Evolutionary conservation across 2,329 filamentous ascomycete species (phyloP).

Genomic region (Biscogniauxia sp.): DNA sequence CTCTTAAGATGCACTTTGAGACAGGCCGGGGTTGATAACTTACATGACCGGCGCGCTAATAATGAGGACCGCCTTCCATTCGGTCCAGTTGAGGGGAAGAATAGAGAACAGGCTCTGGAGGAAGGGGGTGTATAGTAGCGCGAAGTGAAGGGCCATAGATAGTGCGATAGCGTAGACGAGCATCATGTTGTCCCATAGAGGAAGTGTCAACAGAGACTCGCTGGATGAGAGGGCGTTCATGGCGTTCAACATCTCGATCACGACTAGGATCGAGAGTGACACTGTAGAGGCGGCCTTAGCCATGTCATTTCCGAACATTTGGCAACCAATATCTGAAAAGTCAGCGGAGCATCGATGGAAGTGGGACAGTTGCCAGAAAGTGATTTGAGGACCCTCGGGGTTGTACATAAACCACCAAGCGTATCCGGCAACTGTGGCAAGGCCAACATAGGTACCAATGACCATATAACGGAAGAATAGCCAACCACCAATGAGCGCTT

Average conservation of each 20-base stretch:
- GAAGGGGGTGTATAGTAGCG: constrained; percentile 86
- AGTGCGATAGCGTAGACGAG: constrained; percentile 90
- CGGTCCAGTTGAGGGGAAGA: constrained; percentile 75
- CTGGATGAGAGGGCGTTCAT: constrained; percentile 97
- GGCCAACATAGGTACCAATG: constrained; percentile 90
- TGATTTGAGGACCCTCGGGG: constrained; percentile 82
- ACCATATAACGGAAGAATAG: constrained; percentile 97
- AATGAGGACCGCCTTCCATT: constrained; percentile 87
- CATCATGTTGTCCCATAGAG: constrained; percentile 98
- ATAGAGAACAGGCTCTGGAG: constrained; percentile 89
- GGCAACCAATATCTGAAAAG: constrained; percentile 86
- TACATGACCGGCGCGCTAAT: constrained; percentile 93
- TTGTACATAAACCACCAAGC: constrained; percentile 99
- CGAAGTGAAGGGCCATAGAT: constrained; percentile 94
- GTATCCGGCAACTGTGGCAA: constrained; percentile 93
- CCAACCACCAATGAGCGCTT: constrained; percentile 90
- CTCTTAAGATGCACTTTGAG: neutral
- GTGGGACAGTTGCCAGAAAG: constrained; percentile 82
- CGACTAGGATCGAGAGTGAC: constrained; percentile 86
- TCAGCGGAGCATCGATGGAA: constrained; percentile 89
- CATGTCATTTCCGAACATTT: constrained; percentile 85
- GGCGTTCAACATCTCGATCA: constrained; percentile 99
- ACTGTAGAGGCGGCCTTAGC: constrained; percentile 90
- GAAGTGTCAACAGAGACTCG: constrained; percentile 88
- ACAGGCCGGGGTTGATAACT: constrained; percentile 40